Base-by-base conservation (phyloP, 164 flowering plant genomes). In the Aristolochia fimbriata region DNA sequence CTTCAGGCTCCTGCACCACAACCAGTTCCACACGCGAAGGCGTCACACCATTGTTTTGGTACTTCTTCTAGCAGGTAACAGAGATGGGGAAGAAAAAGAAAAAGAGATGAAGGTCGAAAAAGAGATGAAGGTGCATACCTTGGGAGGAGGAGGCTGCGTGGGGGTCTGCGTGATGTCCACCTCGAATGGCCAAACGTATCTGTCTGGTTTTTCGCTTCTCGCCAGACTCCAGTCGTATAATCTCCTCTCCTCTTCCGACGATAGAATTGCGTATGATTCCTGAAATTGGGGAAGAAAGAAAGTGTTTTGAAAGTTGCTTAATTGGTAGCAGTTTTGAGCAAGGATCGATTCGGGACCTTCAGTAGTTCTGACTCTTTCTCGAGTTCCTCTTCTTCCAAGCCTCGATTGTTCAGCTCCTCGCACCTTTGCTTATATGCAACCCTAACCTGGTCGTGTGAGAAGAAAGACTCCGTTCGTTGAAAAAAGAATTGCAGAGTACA, bases 201-300 rank as follows among this genome's bases (percentile, higher is more conserved):
- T 71, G 6, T 79, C 96, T 41, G 89, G 76, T 4, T 68, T 71
- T 49, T 70, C 87, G 20, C 53, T 79, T 54, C 96, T 81, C 1
- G 85, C 79, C 73, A 91, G 69, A 74, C 98, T 91, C 95, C 98
- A 91, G 61, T 91, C 96, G 20, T 91, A 88, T 55, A 91, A 50
- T 71, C 96, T 85, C 69, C 92, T 81, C 65, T 91, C 96, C 57
- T 85, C 81, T 52, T 59, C 79, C 0, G 85, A 61, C 2, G 96
- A 86, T 61, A 91, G 73, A 8, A 91, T 86, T 1, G 68, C 55
- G 60, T 85, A 71, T 6, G 96, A 84, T 58, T 86, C 96, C 92
- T 86, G 58, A 20, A 23, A 48, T 2, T 27, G 30, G 30, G 30
- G 30, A 14, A 52, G 12, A 3, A 7, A 0, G 9, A 10, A 37